Evolutionary conservation across 1,139 yeast genomes (phyloP).

Genomic region (Kurtzmaniella quercitrusa): DNA sequence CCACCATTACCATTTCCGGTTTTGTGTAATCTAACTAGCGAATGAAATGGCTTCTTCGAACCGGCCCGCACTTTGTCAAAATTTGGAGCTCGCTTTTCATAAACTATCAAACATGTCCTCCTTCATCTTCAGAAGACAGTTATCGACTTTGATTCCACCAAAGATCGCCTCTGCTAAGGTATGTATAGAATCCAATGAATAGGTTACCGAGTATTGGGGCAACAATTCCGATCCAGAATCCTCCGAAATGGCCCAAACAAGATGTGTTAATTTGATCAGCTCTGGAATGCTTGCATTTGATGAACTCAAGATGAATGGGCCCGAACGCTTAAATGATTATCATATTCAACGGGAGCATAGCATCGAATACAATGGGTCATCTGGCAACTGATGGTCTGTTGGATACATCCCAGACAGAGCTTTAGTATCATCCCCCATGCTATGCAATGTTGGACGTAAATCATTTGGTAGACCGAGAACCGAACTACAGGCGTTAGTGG

Average conservation of each 20-base stretch:
- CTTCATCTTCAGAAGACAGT: conserved; percentile 83
- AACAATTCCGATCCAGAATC: neutral
- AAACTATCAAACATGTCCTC: conserved; percentile 27
- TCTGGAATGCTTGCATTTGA: neutral
- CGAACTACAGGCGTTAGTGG: no score
- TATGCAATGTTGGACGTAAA: no score
- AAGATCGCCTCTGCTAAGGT: conserved; percentile 95
- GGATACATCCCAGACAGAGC: no score
- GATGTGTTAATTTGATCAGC: neutral
- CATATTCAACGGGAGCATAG: no score
- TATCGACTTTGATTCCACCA: conserved; percentile 97
- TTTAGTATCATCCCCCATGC: no score
- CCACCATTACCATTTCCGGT: neutral
- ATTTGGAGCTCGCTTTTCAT: conserved; percentile 11
- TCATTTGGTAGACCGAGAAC: no score
- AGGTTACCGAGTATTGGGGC: neutral
- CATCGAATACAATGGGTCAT: no score
- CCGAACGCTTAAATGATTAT: neutral
- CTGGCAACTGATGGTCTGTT: no score
- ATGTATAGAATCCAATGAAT: conserved; percentile 29
- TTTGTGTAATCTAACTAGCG: conserved; percentile 7
- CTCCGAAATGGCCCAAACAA: neutral
- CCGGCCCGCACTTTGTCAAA: conserved; percentile 5
- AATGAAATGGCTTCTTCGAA: conserved; percentile 4
- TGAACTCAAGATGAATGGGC: neutral